Evolutionary conservation across 2,329 filamentous ascomycete genomes (phyloP).

Genomic region (Fusarium nematophilum): DNA sequence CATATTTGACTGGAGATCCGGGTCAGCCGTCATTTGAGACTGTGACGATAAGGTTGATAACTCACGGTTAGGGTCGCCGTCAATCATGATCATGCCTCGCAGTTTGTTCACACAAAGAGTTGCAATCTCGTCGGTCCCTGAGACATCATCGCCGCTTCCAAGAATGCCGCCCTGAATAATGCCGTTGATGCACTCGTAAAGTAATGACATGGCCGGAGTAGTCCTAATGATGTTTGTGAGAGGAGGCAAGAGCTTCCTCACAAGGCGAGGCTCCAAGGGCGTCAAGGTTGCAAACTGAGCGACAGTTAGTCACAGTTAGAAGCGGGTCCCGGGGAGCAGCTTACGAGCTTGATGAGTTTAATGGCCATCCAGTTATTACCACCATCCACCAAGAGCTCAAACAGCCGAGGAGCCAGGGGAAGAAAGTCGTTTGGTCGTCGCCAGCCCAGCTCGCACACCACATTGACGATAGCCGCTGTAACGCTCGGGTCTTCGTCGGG

Average conservation of each 20-base stretch:
- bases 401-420: conserved; percentile 88
- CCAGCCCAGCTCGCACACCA: conserved; percentile 96
- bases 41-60: conserved; percentile 25
- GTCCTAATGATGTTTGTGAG: conserved; percentile 93
- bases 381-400: conserved; percentile 90
- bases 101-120: conserved; percentile 92
- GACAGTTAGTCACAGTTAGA: not conserved
- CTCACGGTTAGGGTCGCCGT: conserved; percentile 93
- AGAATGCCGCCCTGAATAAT: conserved; percentile 97
- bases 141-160: conserved; percentile 80
- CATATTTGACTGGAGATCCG: conserved; percentile 82
- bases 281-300: conserved; percentile 90
- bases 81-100: conserved; percentile 91
- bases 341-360: conserved; percentile 96
- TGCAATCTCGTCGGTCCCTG: conserved; percentile 91
- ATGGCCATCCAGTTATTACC: conserved; percentile 99
- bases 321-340: not conserved
- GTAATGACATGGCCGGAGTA: conserved; percentile 95
- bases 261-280: conserved; percentile 88
- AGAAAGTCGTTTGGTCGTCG: conserved; percentile 93
- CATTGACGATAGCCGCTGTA: conserved; percentile 95
- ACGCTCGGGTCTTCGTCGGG: conserved; percentile 91
- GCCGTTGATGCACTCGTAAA: conserved; percentile 98
- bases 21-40: conserved; percentile 21
- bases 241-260: conserved; percentile 90